Evolutionary conservation across 2,329 filamentous ascomycete species (phyloP).

Genomic region (Fusarium continuum): DNA sequence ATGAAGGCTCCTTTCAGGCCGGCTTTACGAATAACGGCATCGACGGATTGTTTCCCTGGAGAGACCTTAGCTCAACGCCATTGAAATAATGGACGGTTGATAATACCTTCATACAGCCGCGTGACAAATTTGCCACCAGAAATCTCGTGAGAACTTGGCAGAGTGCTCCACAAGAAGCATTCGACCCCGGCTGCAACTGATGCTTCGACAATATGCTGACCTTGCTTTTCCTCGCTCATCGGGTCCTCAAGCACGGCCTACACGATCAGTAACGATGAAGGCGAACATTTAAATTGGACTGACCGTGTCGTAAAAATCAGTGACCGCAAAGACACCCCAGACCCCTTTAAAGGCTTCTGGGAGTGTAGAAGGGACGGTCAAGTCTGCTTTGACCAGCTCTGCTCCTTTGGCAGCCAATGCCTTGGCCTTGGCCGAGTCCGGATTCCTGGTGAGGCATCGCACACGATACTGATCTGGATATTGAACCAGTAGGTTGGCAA

Average conservation of each 20-base stretch:
- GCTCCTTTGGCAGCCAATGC: slow-evolving; percentile 11
- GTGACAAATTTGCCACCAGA: slow-evolving; percentile 26
- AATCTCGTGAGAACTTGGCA: slow-evolving; percentile 23
- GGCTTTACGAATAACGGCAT: slow-evolving; percentile 21
- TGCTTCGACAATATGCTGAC: slow-evolving; percentile 24
- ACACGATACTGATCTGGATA: slow-evolving; percentile 20
- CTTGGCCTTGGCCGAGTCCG: slow-evolving; percentile 18
- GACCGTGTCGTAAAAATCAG: slow-evolving; percentile 27
- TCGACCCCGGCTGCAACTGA: slow-evolving; percentile 13
- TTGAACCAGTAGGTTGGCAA: slow-evolving; percentile 18
- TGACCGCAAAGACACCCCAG: slow-evolving; percentile 25
- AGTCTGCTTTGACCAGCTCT: slow-evolving; percentile 15
- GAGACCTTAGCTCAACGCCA: neutral
- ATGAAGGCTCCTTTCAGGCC: slow-evolving; percentile 21
- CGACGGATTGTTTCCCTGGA: slow-evolving; percentile 18
- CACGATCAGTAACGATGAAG: neutral
- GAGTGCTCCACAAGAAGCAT: slow-evolving; percentile 24
- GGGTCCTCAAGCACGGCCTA: slow-evolving; percentile 22
- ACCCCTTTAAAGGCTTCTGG: slow-evolving; percentile 10
- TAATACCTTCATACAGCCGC: slow-evolving; percentile 19
- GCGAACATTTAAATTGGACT: neutral
- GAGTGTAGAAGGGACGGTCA: slow-evolving; percentile 21
- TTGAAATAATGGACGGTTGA: neutral
- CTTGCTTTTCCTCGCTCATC: slow-evolving; percentile 28
- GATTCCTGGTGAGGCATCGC: slow-evolving; percentile 19